A percentile compares a stretch with the other conserved stretches of the same genome.
phyloP scores from a whole-genome alignment of 495 filamentous ascomycete species.

The Hypomontagnella submonticulosa region DNA sequence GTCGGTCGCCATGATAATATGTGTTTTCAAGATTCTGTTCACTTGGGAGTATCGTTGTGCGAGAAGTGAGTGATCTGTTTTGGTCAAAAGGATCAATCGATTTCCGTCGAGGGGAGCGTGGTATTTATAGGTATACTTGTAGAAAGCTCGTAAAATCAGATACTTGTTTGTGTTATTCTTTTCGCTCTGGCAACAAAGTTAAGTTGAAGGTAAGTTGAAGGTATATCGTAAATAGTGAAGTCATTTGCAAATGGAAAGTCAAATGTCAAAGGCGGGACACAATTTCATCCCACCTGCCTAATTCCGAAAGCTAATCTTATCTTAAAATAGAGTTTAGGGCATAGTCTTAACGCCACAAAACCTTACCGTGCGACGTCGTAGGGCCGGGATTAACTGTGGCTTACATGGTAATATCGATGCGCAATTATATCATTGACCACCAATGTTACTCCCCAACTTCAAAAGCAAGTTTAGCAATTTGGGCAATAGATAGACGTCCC shows the following conservation, averaged over 20 bases:
- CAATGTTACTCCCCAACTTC: slow-evolving; percentile 9
- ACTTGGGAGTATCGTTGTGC: background rate
- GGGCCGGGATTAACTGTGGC: slow-evolving; percentile 3
- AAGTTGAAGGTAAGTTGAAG: background rate
- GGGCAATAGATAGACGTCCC: slow-evolving; percentile 5
- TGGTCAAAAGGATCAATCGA: too few species aligned
- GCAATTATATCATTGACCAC: too few species aligned
- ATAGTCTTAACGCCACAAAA: slow-evolving; percentile 5
- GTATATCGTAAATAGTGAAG: slow-evolving; percentile 5
- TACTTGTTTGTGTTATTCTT: too few species aligned
- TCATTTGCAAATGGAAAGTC: slow-evolving; percentile 1
- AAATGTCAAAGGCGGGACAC: background rate
- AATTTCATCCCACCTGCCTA: background rate
- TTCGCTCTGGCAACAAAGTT: too few species aligned
- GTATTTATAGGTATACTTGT: too few species aligned
- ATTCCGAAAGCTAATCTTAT: slow-evolving; percentile 7
- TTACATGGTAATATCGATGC: background rate
- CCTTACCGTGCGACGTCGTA: too few species aligned
- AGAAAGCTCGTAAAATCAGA: too few species aligned
- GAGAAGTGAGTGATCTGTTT: background rate
- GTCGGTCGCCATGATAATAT: slow-evolving; percentile 41
- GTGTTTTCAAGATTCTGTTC: background rate
- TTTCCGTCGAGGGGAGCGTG: background rate
- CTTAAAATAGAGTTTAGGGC: slow-evolving; percentile 16
- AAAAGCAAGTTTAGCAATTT: slow-evolving; percentile 2